Conservation (phyloP, 768 basidiomycete species). For the Suillus alpinus region DNA sequence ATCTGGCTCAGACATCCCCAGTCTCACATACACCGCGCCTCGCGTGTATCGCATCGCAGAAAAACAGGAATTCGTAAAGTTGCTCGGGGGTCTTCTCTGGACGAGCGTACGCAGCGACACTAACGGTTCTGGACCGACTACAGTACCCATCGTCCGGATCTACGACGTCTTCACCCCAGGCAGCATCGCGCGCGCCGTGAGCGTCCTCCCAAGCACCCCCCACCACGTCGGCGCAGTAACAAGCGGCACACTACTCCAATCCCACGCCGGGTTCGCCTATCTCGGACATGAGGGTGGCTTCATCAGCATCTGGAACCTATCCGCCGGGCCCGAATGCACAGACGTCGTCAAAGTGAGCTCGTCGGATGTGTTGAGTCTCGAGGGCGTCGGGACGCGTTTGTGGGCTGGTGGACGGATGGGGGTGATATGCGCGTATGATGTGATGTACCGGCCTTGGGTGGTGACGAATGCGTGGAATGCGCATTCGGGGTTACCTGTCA, state of each 20-base stretch:
- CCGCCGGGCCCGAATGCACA: conserved; percentile 56
- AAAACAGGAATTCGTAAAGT: conserved; percentile 74
- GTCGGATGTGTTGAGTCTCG: conserved; percentile 79
- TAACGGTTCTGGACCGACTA: conserved; percentile 38
- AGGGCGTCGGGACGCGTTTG: conserved; percentile 77
- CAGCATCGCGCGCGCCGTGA: conserved; percentile 47
- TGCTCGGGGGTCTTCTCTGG: conserved; percentile 81
- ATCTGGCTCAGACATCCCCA: conserved; percentile 37
- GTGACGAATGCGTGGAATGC: conserved; percentile 88
- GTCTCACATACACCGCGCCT: conserved; percentile 47
- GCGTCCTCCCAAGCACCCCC: conserved; percentile 38
- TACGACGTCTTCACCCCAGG: conserved; percentile 73
- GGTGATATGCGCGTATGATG: conserved; percentile 78
- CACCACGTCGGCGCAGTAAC: conserved; percentile 83
- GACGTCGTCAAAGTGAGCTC: conserved; percentile 78
- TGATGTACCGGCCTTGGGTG: conserved; percentile 71
- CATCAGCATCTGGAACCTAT: conserved; percentile 76
- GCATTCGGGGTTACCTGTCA: conserved; percentile 64
- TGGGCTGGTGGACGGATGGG: conserved; percentile 91
- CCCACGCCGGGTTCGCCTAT: conserved; percentile 64
- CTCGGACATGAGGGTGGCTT: conserved; percentile 92
- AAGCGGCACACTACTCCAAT: conserved; percentile 72
- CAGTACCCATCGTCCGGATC: conserved; percentile 73
- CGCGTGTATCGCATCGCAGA: conserved; percentile 71
- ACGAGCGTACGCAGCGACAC: conserved; percentile 61